Percentiles rank a stretch among this genome's conserved stretches.
Conservation (phyloP, 2,329 filamentous ascomycete species). For the Fusarium burgessii region DNA sequence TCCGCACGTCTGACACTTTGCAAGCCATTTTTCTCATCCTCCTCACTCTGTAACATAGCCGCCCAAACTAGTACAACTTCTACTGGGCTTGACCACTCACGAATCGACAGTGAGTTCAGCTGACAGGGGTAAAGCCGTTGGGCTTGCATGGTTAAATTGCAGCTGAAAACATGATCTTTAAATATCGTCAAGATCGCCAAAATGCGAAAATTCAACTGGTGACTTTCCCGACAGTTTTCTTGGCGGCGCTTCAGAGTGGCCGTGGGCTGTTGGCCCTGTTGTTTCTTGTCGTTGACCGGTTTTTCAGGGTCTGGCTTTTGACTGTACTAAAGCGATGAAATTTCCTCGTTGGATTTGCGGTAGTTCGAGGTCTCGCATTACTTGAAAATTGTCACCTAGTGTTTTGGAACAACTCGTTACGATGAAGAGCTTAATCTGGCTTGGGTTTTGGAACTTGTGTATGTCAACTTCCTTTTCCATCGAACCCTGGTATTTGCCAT, state of each 20-base stretch:
- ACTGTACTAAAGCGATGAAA: too few species aligned
- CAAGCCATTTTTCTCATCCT: background rate
- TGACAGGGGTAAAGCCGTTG: constrained; percentile 14
- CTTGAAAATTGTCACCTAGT: too few species aligned
- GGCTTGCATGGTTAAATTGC: background rate
- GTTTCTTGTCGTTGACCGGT: background rate
- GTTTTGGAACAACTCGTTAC: background rate
- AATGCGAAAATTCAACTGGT: background rate
- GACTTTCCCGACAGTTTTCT: background rate
- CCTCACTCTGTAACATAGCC: constrained; percentile 11
- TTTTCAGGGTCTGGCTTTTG: background rate
- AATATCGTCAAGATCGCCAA: background rate
- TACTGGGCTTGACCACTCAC: constrained; percentile 12
- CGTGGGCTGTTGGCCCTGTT: background rate
- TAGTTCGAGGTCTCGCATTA: too few species aligned
- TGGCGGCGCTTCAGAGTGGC: constrained; percentile 10
- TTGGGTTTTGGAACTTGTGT: constrained; percentile 32
- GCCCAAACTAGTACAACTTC: constrained; percentile 21
- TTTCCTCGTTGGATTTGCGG: too few species aligned
- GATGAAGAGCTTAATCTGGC: constrained; percentile 18
- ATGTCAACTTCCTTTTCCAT: background rate
- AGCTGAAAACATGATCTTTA: background rate
- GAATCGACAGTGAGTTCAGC: constrained; percentile 27
- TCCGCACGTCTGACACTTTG: background rate
- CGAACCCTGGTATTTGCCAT: too few species aligned